A percentile compares a stretch with the other conserved stretches of the same genome.
phyloP scores from a whole-genome alignment of 441 rosid genomes.

The Aquilaria agallochum region DNA sequence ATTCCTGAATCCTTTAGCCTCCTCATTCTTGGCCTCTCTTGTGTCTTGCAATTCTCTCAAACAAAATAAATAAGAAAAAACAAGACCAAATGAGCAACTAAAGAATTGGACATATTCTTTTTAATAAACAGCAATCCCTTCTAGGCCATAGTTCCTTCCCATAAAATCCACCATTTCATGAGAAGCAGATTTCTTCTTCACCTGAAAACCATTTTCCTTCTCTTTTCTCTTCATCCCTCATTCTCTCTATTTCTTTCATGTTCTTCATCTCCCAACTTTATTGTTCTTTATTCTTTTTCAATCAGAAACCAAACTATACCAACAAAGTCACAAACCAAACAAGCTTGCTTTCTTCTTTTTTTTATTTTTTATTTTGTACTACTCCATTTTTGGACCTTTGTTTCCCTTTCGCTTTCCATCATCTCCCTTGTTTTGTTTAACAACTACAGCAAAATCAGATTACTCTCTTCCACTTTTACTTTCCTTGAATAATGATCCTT shows the following conservation, averaged over 20 bases:
- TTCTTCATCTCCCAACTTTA: slow-evolving; percentile 1
- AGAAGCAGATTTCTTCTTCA: slow-evolving; percentile 15
- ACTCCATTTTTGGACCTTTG: background rate
- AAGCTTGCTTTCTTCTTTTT: background rate
- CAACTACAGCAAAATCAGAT: slow-evolving; percentile 7
- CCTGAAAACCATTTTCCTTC: slow-evolving; percentile 20
- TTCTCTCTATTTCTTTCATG: background rate
- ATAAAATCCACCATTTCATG: slow-evolving; percentile 7
- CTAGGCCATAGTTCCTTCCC: background rate
- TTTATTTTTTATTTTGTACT: background rate
- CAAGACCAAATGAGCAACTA: too few species aligned
- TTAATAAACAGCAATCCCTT: background rate
- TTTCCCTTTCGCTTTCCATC: background rate
- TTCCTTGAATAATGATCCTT: background rate
- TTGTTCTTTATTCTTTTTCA: too few species aligned
- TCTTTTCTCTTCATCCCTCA: background rate
- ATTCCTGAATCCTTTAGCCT: too few species aligned
- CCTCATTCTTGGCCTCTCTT: too few species aligned
- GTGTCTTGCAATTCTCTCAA: too few species aligned
- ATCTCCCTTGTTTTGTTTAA: background rate
- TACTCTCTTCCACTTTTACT: background rate
- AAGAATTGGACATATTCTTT: too few species aligned
- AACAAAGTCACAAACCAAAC: too few species aligned
- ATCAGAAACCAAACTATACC: too few species aligned
- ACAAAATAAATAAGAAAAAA: too few species aligned